phyloP scores from a whole-genome alignment of 2,329 filamentous ascomycete genomes.

The Incumbomyces delicatus region DNA sequence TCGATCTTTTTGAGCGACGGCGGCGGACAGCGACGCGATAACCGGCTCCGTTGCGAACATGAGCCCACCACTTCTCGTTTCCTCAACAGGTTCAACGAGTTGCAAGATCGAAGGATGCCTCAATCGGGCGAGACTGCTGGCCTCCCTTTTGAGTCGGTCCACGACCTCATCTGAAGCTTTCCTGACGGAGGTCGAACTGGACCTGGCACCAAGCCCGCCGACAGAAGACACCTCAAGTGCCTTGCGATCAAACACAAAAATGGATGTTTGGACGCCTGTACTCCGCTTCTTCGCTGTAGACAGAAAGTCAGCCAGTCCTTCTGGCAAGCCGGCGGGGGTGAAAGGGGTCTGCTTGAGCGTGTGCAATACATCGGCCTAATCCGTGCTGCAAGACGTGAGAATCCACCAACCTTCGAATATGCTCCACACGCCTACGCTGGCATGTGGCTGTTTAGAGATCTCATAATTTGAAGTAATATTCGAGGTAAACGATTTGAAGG shows the following conservation, averaged over 20 bases:
- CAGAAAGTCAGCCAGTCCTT: neutral
- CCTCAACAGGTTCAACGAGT: conserved; percentile 87
- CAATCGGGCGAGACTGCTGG: conserved; percentile 74
- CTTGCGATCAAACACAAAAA: conserved; percentile 93
- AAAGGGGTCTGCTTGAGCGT: neutral
- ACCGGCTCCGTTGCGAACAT: conserved; percentile 94
- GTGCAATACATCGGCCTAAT: too few species aligned
- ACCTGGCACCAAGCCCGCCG: conserved; percentile 49
- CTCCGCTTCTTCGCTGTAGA: conserved; percentile 75
- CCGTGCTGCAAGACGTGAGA: neutral
- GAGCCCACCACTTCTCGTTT: conserved; percentile 78
- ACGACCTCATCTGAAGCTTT: conserved; percentile 80
- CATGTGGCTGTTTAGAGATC: conserved; percentile 64
- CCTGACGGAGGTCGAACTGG: conserved; percentile 61
- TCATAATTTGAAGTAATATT: conserved; percentile 92
- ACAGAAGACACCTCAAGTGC: conserved; percentile 59
- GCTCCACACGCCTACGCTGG: conserved; percentile 85
- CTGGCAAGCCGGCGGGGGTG: neutral
- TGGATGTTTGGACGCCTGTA: conserved; percentile 75
- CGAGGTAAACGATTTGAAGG: conserved; percentile 85
- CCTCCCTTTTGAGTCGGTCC: conserved; percentile 84
- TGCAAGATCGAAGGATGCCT: conserved; percentile 89
- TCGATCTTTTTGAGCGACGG: conserved; percentile 74
- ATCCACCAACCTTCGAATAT: conserved; percentile 58
- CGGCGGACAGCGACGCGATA: conserved; percentile 71